Base-by-base conservation (phyloP, 2,329 filamentous ascomycete species). In the Venturia pyrina region DNA sequence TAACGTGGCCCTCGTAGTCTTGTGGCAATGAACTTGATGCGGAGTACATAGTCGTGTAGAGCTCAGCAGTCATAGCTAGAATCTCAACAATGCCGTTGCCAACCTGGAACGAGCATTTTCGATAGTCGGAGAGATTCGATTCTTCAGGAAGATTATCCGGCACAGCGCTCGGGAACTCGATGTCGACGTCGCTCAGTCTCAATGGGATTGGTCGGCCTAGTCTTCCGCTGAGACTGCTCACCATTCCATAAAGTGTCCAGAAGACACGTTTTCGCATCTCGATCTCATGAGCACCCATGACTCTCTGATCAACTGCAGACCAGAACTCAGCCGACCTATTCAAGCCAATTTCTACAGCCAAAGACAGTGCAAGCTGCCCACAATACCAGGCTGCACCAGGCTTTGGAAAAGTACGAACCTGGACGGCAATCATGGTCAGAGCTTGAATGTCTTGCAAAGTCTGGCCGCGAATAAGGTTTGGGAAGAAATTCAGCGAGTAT, bases 251-350 rank as follows among this genome's bases (percentile, higher is more conserved):
- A 13, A 93, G 81, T 6, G 82, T 82, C 89, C 90, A 96, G 80
- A 91, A 96, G 0, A 87, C 82, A 19, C 91, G 83, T 76, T 93
- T 93, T 32, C 90, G 83, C 75, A 93, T 82, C 73, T 96, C 90
- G 67, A 89, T 84, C 6, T 89, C 85, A 1, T 92, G 80, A n/a
- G 77, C 83, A 61, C 77, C 77, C 2, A 62, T 48, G 8, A 46
- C n/a, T 19, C 40, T 44, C 24, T 57, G 40, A 37, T 65, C 66
- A 17, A 73, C 70, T 1, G 74, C 70, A 1, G 78, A 76, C 81
- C 84, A 85, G 60, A 82, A 81, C 69, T 85, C 87, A 15, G 83
- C 81, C n/a, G 87, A 87, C 50, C 90, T 83, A 73, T 96, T 89
- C 46, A 95, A 79, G 21, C 90, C 88, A 48, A 91, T 78, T 70